Percentiles rank a stretch among this genome's conserved stretches.
phyloP scores from a whole-genome alignment of 495 filamentous ascomycete species.

The Penicillium turbatum region DNA sequence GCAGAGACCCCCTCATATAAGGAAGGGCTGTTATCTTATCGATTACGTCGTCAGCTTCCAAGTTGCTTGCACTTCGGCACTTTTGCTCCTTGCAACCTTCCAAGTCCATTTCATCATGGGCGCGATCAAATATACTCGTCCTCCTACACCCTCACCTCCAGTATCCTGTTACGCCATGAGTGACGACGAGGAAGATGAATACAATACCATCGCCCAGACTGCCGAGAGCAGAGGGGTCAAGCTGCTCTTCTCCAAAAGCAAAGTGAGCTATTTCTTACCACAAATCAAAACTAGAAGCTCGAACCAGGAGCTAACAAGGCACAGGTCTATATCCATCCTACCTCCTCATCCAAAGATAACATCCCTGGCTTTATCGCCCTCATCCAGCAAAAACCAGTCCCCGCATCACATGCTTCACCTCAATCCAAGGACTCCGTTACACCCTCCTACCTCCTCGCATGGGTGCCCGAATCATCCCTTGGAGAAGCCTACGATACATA shows the following conservation, averaged over 20 bases:
- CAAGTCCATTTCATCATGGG: constrained; percentile 23
- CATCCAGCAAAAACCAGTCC: constrained; percentile 74
- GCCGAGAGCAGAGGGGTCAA: constrained; percentile 81
- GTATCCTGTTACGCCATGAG: constrained; percentile 95
- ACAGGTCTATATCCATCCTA: constrained; percentile 96
- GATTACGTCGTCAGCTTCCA: constrained; percentile 7
- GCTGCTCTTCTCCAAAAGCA: constrained; percentile 95
- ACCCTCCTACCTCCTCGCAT: constrained; percentile 79
- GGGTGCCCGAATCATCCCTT: constrained; percentile 87
- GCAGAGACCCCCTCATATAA: not conserved
- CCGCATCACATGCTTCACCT: constrained; percentile 33
- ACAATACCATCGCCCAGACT: constrained; percentile 89
- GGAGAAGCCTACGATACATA: constrained; percentile 84
- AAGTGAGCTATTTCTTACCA: constrained; percentile 48
- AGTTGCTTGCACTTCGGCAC: not conserved
- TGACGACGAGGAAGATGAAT: constrained; percentile 92
- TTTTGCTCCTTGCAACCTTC: not conserved
- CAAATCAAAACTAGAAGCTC: not conserved
- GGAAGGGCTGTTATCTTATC: not conserved
- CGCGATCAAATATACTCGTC: constrained; percentile 40
- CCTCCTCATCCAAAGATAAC: constrained; percentile 89
- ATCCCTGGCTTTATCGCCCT: constrained; percentile 94
- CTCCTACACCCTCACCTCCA: constrained; percentile 63
- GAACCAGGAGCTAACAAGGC: constrained; percentile 1
- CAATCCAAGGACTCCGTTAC: constrained; percentile 46